Evolutionary conservation across 352 stramenopile genomes (phyloP).

Genomic region (Globisporangium middletonii): DNA sequence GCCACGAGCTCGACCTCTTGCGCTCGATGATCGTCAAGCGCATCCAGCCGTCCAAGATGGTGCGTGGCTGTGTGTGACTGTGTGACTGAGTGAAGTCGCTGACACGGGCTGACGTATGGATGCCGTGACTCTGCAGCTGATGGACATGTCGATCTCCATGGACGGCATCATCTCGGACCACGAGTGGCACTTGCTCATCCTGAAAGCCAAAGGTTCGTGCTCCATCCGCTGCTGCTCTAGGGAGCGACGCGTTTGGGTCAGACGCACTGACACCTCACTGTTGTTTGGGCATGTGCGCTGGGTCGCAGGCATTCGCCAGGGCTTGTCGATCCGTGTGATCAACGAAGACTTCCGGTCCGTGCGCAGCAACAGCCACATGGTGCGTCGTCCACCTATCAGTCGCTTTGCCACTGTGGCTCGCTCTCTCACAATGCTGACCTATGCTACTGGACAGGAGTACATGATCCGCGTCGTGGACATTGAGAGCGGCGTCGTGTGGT

Average conservation of each 20-base stretch:
- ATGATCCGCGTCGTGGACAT: slow-evolving; percentile 81
- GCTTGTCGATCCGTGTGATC: slow-evolving; percentile 72
- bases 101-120: neutral
- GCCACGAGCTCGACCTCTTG: slow-evolving; percentile 67
- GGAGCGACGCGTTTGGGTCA: neutral
- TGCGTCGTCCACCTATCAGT: slow-evolving; percentile 14
- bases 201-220: slow-evolving; percentile 67
- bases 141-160: slow-evolving; percentile 82
- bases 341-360: slow-evolving; percentile 49
- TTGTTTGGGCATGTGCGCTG: neutral
- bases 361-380: slow-evolving; percentile 61
- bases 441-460: slow-evolving; percentile 47
- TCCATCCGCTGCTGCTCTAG: too few species aligned
- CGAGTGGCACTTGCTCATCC: slow-evolving; percentile 78
- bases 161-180: slow-evolving; percentile 83
- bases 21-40: slow-evolving; percentile 71
- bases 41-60: slow-evolving; percentile 83
- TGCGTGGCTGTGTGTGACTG: slow-evolving; percentile 15
- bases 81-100: neutral
- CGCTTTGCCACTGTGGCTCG: too few species aligned
- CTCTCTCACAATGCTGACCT: neutral
- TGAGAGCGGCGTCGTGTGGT: slow-evolving; percentile 82
- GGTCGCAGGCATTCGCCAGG: slow-evolving; percentile 60
- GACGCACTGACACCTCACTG: neutral
- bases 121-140: slow-evolving; percentile 31